Evolutionary conservation across 2,329 filamentous ascomycete genomes (phyloP), one percentile per base, ranked within the genome.

Genomic region (Daldinia sp.): DNA sequence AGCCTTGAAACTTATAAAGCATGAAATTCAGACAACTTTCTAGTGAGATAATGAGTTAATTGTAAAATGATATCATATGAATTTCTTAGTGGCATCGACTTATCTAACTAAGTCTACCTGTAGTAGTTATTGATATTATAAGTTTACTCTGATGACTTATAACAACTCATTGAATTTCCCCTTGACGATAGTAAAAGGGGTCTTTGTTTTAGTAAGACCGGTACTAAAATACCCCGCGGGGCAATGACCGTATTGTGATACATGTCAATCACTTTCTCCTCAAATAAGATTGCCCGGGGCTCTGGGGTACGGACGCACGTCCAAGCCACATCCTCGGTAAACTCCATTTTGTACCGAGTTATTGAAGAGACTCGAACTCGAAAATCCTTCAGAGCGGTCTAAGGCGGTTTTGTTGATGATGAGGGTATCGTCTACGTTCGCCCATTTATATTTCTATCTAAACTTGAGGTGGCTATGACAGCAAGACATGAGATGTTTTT

Each of bases 141-240:
- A 42, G n/a, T 42, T 42, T 42, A 13, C 15, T 26, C 28, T 37
- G 18, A 54, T 51, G 33, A 35, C 15, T 15, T 4, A 60, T 48
- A 33, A 55, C 26, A 6, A 20, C 37, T 41, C 7, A 41, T 12
- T 23, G n/a, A 33, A 30, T 12, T 6, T 37, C n/a, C 4, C 35
- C 20, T 37, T 9, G 33, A 35, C 20, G 20, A 9, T 23, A 18
- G 37, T 26, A 4, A 54, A 54, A 54, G 51, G 33, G 33, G 33
- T 6, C 1, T 13, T 23, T 54, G 33, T 23, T 57, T 57, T 65
- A 62, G 53, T 67, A 64, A 70, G 65, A 68, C 48, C 63, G 63
- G 67, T 54, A 68, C 42, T 65, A 58, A 68, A 26, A 68, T 65
- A 48, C 68, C 68, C 65, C 68, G 68, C 65, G 65, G 68, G 65